These are phyloP conservation scores for Rhamnella rubrinervis DNA, from an alignment of 331 rosid species.

Conservation along the genomic window DNA sequence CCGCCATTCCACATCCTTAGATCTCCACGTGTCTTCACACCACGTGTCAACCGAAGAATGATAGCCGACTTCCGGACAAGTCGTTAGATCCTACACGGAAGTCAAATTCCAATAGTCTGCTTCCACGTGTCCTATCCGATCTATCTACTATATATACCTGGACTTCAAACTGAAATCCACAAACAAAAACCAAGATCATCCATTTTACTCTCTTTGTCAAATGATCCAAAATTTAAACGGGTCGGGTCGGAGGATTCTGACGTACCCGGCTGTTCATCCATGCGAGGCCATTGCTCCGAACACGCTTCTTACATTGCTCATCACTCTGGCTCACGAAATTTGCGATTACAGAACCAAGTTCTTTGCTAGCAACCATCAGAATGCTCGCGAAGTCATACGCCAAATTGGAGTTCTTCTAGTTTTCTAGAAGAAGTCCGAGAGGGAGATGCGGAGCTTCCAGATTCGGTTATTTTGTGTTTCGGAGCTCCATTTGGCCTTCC, in stretches of 20 bases:
- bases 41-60: slow-evolving; percentile 26
- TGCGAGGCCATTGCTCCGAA: slow-evolving; percentile 34
- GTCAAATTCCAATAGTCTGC: too few relatives aligned
- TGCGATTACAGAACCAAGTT: slow-evolving; percentile 31
- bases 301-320: slow-evolving; percentile 49
- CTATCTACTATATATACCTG: slow-evolving; percentile 23
- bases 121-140: slow-evolving; percentile 28
- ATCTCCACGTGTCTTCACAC: too few relatives aligned
- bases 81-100: not conserved
- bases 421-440: slow-evolving; percentile 52
- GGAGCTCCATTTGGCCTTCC: slow-evolving; percentile 69
- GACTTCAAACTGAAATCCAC: slow-evolving; percentile 1
- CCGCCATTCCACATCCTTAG: slow-evolving; percentile 8
- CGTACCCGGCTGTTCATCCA: slow-evolving; percentile 70
- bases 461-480: slow-evolving; percentile 41
- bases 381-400: slow-evolving; percentile 44
- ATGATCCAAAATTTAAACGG: slow-evolving; percentile 44
- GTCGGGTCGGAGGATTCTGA: slow-evolving; percentile 63
- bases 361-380: slow-evolving; percentile 49
- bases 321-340: slow-evolving; percentile 39
- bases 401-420: slow-evolving; percentile 43
- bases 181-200: not conserved
- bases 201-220: slow-evolving; percentile 3
- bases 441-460: slow-evolving; percentile 18
- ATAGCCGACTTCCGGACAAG: not conserved